These are phyloP conservation scores for Scenedesmus sp. DNA, from an alignment of 163 green algal species.

Conservation along the genomic window DNA sequence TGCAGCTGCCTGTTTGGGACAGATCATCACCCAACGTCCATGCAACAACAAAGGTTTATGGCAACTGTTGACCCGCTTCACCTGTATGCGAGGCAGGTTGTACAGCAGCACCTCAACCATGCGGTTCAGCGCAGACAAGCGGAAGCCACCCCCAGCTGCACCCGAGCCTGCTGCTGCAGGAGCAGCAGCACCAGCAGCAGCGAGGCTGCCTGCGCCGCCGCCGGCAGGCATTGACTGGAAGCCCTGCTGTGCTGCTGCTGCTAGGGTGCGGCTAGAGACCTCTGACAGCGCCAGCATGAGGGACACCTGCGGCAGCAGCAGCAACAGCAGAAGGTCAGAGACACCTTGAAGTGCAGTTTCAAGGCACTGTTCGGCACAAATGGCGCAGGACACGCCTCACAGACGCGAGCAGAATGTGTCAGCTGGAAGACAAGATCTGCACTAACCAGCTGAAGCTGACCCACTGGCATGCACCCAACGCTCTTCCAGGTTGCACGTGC, in stretches of 20 bases:
- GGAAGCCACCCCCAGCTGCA: conserved; percentile 25
- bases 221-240: background rate
- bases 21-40: too few relatives aligned
- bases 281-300: conserved; percentile 76
- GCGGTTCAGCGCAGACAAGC: conserved; percentile 80
- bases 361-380: too few relatives aligned
- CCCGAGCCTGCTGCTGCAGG: conserved; percentile 5
- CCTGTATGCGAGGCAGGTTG: conserved; percentile 78
- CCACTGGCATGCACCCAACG: background rate
- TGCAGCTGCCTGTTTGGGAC: too few relatives aligned
- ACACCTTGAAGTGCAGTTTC: background rate
- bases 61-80: too few relatives aligned
- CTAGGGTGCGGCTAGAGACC: conserved; percentile 67
- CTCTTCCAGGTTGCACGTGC: background rate
- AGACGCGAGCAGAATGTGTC: too few relatives aligned
- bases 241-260: conserved; percentile 56
- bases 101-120: conserved; percentile 88
- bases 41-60: too few relatives aligned
- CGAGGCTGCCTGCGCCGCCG: conserved; percentile 6
- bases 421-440: too few relatives aligned
- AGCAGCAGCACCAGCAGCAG: background rate
- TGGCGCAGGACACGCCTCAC: too few relatives aligned
- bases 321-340: background rate
- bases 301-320: background rate
- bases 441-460: background rate